Conservation (phyloP, 768 basidiomycete genomes). For the Strobilomyces dryophilus region DNA sequence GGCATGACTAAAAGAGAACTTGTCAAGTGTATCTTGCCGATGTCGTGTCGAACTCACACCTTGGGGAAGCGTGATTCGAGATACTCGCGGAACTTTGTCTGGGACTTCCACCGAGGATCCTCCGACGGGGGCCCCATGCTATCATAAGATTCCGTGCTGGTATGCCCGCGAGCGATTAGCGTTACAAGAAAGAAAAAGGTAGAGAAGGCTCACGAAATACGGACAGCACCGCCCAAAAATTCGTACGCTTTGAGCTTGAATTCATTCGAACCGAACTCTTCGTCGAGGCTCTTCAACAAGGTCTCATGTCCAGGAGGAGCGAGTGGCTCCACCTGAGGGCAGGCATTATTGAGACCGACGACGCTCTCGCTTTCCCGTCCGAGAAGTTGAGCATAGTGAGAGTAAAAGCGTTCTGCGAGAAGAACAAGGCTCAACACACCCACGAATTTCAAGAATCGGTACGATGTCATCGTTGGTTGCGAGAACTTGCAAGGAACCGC, state of each 20-base stretch:
- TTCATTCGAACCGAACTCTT: constrained; percentile 16
- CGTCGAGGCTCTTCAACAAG: constrained; percentile 24
- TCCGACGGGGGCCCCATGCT: constrained; percentile 43
- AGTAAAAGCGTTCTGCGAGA: constrained; percentile 5
- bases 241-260: constrained; percentile 31
- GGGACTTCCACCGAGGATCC: constrained; percentile 41
- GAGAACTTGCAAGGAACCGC: neutral
- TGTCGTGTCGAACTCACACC: constrained; percentile 36
- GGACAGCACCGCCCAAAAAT: constrained; percentile 34
- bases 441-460: neutral
- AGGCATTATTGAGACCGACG: constrained; percentile 13
- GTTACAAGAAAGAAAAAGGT: neutral
- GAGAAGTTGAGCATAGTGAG: neutral
- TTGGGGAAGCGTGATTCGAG: constrained; percentile 51
- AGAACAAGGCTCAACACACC: constrained; percentile 12
- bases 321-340: constrained; percentile 26
- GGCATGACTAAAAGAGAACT: constrained; percentile 35
- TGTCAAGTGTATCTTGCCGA: neutral
- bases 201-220: constrained; percentile 26
- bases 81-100: constrained; percentile 23
- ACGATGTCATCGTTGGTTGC: neutral
- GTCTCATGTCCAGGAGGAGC: constrained; percentile 9
- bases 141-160: constrained; percentile 53
- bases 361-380: neutral
- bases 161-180: neutral